Percentiles rank a stretch among this genome's conserved stretches.
These are phyloP conservation scores for Blumeria hordei DNA, from an alignment of 2,329 filamentous ascomycete genomes.

Conservation along the genomic window DNA sequence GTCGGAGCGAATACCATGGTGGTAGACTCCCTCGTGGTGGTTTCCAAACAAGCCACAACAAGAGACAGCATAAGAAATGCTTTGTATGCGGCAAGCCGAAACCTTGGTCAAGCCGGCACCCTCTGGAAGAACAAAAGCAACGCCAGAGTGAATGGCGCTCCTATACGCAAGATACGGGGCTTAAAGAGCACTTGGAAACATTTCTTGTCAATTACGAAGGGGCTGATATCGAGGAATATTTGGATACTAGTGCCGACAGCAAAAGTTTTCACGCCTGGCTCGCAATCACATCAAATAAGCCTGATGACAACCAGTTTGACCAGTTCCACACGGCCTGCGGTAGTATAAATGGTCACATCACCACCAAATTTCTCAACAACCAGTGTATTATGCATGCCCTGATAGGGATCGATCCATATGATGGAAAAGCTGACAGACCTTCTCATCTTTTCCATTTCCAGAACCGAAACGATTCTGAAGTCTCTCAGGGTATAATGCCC, in stretches of 20 bases:
- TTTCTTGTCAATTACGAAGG: not conserved
- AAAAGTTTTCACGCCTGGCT: not conserved
- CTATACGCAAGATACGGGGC: not conserved
- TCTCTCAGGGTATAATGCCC: not conserved
- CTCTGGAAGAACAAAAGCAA: not conserved
- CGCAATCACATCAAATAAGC: not conserved
- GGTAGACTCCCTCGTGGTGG: not conserved
- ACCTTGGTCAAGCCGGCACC: not conserved
- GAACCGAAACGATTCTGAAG: not conserved
- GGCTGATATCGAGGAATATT: not conserved
- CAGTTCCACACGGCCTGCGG: not conserved
- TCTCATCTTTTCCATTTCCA: not conserved
- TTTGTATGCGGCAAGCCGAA: not conserved
- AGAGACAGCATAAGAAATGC: not conserved
- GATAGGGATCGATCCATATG: not conserved
- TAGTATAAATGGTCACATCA: not conserved
- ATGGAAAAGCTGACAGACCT: not conserved
- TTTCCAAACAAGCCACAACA: not conserved
- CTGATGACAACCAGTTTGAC: constrained; percentile 4
- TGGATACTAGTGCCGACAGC: not conserved
- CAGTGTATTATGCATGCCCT: not conserved
- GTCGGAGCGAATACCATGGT: not conserved
- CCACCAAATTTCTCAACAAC: not conserved
- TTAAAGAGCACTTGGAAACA: not conserved
- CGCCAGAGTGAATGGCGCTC: not conserved